phyloP scores from a whole-genome alignment of 176 grass and related monocot species.

The Zoysia pacifica region DNA sequence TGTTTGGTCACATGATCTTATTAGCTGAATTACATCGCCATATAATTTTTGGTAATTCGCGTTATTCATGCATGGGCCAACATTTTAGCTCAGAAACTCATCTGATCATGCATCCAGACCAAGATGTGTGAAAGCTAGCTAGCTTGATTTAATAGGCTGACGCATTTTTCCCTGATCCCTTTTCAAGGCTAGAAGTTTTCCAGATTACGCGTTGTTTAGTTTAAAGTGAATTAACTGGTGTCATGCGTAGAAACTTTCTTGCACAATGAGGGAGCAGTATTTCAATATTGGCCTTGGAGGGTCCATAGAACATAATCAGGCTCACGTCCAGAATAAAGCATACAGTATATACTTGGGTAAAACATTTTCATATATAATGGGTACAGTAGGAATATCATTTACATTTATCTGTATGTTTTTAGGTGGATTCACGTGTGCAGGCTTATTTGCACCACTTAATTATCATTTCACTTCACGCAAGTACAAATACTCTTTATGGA shows the following conservation, averaged over 20 bases:
- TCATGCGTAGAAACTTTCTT: neutral
- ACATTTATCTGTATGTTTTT: neutral
- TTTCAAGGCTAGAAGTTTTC: neutral
- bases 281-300: neutral
- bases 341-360: neutral
- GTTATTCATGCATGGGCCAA: neutral
- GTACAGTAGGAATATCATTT: neutral
- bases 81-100: neutral
- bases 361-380: neutral
- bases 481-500: conserved; percentile 38
- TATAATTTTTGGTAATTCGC: neutral
- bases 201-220: neutral
- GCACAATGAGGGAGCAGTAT: neutral
- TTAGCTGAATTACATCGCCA: neutral
- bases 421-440: conserved; percentile 40
- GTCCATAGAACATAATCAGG: neutral
- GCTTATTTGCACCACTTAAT: conserved; percentile 22
- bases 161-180: neutral
- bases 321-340: neutral
- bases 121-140: neutral
- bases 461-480: conserved; percentile 36
- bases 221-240: neutral
- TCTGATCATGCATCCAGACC: neutral
- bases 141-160: neutral
- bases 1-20: too few relatives aligned